These are phyloP conservation scores for Sarocladium kiliense DNA, from an alignment of 2,329 filamentous ascomycete genomes.

Conservation along the genomic window DNA sequence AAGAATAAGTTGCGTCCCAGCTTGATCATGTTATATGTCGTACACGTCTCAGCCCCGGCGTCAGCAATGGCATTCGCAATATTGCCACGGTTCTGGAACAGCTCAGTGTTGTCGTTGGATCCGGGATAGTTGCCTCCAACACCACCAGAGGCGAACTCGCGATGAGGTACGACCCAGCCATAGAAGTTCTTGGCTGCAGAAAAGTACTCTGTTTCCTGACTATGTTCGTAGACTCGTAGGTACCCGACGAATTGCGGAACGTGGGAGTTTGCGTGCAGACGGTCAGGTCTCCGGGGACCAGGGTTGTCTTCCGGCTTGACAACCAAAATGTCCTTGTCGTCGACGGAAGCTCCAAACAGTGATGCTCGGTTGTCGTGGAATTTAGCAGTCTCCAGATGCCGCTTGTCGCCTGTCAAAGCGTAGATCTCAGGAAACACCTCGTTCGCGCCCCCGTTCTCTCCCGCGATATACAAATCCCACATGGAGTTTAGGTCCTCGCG, in stretches of 20 bases:
- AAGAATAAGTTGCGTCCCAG: conserved; percentile 25
- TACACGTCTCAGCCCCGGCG: conserved; percentile 25
- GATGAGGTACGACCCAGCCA: conserved; percentile 26
- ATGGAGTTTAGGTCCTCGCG: conserved; percentile 27
- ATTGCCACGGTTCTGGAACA: conserved; percentile 38
- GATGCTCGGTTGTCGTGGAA: conserved; percentile 26
- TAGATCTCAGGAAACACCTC: conserved; percentile 28
- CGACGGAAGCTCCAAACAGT: conserved; percentile 23
- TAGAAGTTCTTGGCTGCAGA: conserved; percentile 26
- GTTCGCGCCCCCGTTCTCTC: conserved; percentile 26
- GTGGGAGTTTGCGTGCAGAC: conserved; percentile 26
- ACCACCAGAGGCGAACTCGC: conserved; percentile 24
- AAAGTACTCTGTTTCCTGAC: conserved; percentile 22
- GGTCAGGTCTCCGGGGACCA: conserved; percentile 21
- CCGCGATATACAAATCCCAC: conserved; percentile 28
- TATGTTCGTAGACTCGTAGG: conserved; percentile 23
- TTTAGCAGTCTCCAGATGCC: conserved; percentile 23
- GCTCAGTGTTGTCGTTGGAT: conserved; percentile 23
- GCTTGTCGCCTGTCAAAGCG: conserved; percentile 21
- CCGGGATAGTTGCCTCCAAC: conserved; percentile 24
- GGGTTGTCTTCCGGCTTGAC: conserved; percentile 21
- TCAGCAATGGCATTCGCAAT: conserved; percentile 24
- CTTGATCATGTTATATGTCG: conserved; percentile 27
- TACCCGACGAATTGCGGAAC: conserved; percentile 27
- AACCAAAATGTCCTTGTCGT: conserved; percentile 24